Conservation (phyloP, 768 basidiomycete genomes). For the Boletus patriciae region DNA sequence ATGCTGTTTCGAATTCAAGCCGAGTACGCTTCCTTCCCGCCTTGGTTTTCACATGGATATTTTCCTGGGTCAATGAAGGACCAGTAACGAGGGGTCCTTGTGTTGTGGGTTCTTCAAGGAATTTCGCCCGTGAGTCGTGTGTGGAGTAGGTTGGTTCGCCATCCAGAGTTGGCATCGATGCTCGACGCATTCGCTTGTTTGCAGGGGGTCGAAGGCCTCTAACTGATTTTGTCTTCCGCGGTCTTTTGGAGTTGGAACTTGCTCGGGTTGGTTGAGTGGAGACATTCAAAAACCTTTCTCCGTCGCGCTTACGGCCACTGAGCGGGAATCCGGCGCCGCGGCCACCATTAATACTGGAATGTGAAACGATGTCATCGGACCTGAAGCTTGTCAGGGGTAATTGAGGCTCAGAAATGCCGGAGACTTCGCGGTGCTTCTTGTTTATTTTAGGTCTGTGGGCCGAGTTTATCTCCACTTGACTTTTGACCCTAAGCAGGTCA, state of each 20-base stretch:
- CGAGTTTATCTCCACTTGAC: not conserved
- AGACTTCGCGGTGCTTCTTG: not conserved
- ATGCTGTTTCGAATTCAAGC: conserved; percentile 15
- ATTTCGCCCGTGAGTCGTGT: not conserved
- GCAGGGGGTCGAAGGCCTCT: not conserved
- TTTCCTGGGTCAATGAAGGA: not conserved
- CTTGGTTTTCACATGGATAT: not conserved
- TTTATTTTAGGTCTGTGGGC: not conserved
- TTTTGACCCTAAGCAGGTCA: not conserved
- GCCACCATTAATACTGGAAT: not conserved
- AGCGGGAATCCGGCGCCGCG: not conserved
- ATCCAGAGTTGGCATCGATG: not conserved
- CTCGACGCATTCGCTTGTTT: conserved; percentile 16
- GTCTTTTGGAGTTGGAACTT: not conserved
- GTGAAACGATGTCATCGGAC: not conserved
- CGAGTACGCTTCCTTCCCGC: conserved; percentile 20
- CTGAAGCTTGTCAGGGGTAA: not conserved
- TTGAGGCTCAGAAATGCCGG: not conserved
- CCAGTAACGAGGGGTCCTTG: not conserved
- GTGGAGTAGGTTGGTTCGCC: not conserved
- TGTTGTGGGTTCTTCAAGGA: not conserved
- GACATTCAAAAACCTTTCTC: not conserved
- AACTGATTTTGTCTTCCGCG: not conserved
- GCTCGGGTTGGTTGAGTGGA: not conserved
- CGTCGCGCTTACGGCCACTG: not conserved